phyloP scores from a whole-genome alignment of 208 protist species.

The Acanthamoeba healyi region DNA sequence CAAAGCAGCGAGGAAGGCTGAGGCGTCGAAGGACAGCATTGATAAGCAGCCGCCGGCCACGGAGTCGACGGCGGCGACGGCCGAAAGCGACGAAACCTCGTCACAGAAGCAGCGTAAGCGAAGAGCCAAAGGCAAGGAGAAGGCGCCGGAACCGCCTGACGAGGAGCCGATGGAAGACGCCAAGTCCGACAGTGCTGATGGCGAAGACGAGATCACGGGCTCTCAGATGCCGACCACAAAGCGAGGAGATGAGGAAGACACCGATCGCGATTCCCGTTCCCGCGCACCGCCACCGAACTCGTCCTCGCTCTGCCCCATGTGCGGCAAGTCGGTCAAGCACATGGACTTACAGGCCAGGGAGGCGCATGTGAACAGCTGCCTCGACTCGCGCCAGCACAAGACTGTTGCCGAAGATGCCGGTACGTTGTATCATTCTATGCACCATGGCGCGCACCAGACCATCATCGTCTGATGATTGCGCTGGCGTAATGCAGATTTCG shows the following conservation, averaged over 20 bases:
- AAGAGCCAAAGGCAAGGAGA: not conserved
- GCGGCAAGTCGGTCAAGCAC: not conserved
- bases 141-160: not conserved
- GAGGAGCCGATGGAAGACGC: not conserved
- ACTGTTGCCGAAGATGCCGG: not conserved
- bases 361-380: conserved; percentile 1
- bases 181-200: not conserved
- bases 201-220: not conserved
- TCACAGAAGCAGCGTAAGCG: not conserved
- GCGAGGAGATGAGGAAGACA: not conserved
- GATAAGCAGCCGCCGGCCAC: not conserved
- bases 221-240: not conserved
- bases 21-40: no score
- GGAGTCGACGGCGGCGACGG: not conserved
- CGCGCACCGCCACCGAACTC: no score
- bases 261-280: not conserved
- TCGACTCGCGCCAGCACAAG: not conserved
- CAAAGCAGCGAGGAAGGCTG: no score
- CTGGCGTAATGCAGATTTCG: not conserved
- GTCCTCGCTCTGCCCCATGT: not conserved
- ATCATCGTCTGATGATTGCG: no score
- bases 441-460: no score
- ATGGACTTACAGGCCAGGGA: not conserved
- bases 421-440: no score
- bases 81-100: not conserved